Evolutionary conservation across 495 filamentous ascomycete genomes (phyloP), one percentile per base, ranked within the genome.

Genomic region (Penicillium coffeae): DNA sequence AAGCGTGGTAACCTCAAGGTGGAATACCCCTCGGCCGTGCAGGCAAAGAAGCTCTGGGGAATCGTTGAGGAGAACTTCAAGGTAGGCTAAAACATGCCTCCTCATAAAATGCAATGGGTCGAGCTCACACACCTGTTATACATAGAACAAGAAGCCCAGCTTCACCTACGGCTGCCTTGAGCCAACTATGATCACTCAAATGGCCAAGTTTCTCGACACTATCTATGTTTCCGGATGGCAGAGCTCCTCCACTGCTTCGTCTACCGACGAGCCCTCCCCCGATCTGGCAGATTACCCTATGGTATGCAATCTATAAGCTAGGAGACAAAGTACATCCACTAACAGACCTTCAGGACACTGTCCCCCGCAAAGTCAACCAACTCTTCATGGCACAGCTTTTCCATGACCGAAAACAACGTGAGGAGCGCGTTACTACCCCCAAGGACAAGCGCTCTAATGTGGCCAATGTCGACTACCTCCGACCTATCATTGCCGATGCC

Each of bases 171-270:
- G 93, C 61, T 96, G 93, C 70, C 76, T 98, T 47, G 94, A 98
- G 59, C 93, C 93, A 8, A 95, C 94, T 4, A 96, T 96, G 88
- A 79, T 98, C 60, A 96, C 94, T 16, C 93, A 98, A 68, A 98
- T 98, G 93, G 92, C 90, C 58, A 95, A 97, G 69, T 97, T 93
- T 70, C 79, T 97, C 43, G 93, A 98, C 64, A 98, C 94, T 32
- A 89, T 98, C 65, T 98, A 98, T 62, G 90, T 98, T 44, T 96
- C 92, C 32, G 93, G 93, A 53, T 98, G 93, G 93, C 94, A 98
- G 71, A 96, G 88, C 62, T 96, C 92, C 2, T 94, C 90, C 21
- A 98, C 93, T 3, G 93, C 93, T 32, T 96, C 91, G 16, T 82
- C 90, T 1, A 87, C 89, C 8, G 88, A 98, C 56, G 93, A 98